Percentiles rank a stretch among this genome's conserved stretches.
Evolutionary conservation across 2,329 filamentous ascomycete genomes (phyloP).

Genomic region (Botrytis paeoniae): DNA sequence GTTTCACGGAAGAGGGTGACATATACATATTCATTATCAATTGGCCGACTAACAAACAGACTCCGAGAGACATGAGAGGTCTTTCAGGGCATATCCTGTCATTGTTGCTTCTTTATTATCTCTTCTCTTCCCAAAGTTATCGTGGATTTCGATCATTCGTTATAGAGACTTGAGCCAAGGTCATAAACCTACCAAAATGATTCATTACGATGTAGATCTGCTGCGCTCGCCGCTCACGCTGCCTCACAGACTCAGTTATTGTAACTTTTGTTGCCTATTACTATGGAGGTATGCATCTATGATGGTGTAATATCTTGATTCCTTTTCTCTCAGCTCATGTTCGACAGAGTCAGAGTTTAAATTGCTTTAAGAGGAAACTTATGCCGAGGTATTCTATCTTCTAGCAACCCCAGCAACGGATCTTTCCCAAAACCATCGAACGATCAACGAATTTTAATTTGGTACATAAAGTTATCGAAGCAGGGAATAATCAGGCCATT

Average conservation of each 20-base stretch:
- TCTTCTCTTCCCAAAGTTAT: constrained; percentile 7
- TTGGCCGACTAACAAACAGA: constrained; percentile 7
- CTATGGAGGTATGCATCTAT: background rate
- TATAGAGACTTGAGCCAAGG: constrained; percentile 13
- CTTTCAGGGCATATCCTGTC: constrained; percentile 13
- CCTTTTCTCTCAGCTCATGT: background rate
- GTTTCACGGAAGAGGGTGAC: constrained; percentile 10
- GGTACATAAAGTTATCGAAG: background rate
- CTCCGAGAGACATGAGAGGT: constrained; percentile 1
- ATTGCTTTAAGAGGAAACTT: background rate
- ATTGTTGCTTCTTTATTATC: constrained; percentile 8
- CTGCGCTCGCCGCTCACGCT: background rate
- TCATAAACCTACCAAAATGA: constrained; percentile 13
- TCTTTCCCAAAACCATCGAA: constrained; percentile 1
- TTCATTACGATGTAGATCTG: constrained; percentile 13
- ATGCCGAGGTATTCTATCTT: constrained; percentile 8
- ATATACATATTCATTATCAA: constrained; percentile 4
- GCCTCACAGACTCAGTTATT: constrained; percentile 1
- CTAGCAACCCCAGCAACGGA: constrained; percentile 4
- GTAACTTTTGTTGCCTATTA: constrained; percentile 1
- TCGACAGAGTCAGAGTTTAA: background rate
- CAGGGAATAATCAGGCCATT: constrained; percentile 16
- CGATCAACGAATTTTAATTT: background rate
- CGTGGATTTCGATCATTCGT: constrained; percentile 19
- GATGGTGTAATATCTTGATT: background rate